phyloP scores from a whole-genome alignment of 805 yeast species.

The Yueomyces sp. region DNA sequence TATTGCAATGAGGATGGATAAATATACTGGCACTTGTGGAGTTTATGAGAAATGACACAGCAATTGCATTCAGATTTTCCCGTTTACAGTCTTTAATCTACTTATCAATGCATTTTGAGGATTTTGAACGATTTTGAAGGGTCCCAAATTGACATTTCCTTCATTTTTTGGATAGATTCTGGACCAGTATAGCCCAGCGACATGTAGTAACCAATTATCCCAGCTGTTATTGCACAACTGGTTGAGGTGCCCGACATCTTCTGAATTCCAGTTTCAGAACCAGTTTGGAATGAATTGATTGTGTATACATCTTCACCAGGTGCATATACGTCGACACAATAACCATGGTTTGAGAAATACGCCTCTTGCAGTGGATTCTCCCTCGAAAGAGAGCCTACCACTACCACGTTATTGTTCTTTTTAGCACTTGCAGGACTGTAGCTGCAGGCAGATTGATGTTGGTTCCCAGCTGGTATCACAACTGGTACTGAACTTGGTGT shows the following conservation, averaged over 20 bases:
- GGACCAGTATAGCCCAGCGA: constrained; percentile 26
- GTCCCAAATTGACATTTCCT: neutral
- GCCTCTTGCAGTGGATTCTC: constrained; percentile 37
- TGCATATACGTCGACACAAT: constrained; percentile 79
- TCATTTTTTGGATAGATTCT: constrained; percentile 18
- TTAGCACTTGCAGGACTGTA: constrained; percentile 79
- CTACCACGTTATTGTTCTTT: constrained; percentile 34
- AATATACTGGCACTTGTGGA: no score
- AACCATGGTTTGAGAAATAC: constrained; percentile 80
- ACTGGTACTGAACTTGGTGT: constrained; percentile 53
- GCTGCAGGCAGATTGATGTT: constrained; percentile 61
- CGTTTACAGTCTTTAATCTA: no score
- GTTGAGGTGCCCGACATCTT: constrained; percentile 54
- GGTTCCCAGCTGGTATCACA: constrained; percentile 82
- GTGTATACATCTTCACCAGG: constrained; percentile 63
- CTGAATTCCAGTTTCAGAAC: constrained; percentile 25
- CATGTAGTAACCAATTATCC: constrained; percentile 32
- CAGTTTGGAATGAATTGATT: constrained; percentile 14
- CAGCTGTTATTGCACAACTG: constrained; percentile 34
- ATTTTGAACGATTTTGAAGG: neutral
- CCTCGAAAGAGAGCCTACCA: constrained; percentile 76
- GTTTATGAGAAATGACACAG: no score
- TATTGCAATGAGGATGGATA: no score
- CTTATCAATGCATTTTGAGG: neutral
- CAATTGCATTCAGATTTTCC: no score